phyloP scores from a whole-genome alignment of 805 yeast species.

The Candida pseudofarinosa region DNA sequence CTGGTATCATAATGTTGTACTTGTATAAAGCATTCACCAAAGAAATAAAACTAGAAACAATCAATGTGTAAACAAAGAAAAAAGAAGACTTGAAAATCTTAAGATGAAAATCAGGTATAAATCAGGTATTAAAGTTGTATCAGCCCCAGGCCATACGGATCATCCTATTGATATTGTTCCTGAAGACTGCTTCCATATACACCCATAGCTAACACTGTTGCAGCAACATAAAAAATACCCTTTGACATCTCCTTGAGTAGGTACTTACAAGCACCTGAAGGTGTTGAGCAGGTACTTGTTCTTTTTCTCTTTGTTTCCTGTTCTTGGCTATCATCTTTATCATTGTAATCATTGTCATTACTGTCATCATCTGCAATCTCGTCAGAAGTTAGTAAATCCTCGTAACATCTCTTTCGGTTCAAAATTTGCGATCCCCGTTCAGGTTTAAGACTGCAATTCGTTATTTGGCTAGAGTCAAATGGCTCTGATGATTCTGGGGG shows the following conservation, averaged over 20 bases:
- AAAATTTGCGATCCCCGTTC: not conserved
- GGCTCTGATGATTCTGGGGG: not conserved
- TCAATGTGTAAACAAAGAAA: not conserved
- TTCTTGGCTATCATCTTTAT: not conserved
- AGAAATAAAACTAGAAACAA: constrained; percentile 1
- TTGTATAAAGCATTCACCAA: not conserved
- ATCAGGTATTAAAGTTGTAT: too few species aligned
- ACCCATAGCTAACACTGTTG: constrained; percentile 33
- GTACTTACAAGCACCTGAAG: not conserved
- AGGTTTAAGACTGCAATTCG: not conserved
- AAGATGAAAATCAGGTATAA: too few species aligned
- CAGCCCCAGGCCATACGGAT: too few species aligned
- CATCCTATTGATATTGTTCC: not conserved
- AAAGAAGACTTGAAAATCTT: too few species aligned
- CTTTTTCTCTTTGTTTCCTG: constrained; percentile 10
- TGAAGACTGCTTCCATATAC: constrained; percentile 26
- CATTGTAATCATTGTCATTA: not conserved
- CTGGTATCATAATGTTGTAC: not conserved
- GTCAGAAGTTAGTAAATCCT: not conserved
- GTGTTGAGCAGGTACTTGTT: not conserved
- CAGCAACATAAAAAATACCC: constrained; percentile 28
- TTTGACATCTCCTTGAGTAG: constrained; percentile 25
- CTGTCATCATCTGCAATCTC: constrained; percentile 5
- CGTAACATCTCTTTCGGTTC: not conserved
- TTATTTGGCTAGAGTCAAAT: not conserved